Base-by-base conservation (phyloP, 306 rosid species). In the Vigna radiata region DNA sequence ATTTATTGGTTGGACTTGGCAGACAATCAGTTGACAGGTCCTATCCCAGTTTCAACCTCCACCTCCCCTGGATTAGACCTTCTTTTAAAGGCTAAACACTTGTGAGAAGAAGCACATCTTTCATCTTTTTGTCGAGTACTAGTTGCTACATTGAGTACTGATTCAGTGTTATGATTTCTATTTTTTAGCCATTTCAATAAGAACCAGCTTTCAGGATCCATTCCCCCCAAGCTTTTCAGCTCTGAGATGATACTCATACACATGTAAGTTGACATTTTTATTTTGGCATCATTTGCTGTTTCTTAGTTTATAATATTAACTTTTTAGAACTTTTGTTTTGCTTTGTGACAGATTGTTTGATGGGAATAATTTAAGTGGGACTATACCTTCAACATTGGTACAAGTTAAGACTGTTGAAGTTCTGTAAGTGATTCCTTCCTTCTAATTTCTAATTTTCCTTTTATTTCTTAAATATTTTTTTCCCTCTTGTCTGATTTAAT, bases 141-240 rank as follows among this genome's bases (percentile, higher is more conserved):
- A 36, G 39, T 67, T 49, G 46, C 29, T 44, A 5, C 68, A 72
- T 13, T 36, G 70, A 77, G 76, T 66, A 12, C 18, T 8, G 44
- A 33, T 47, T 21, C 52, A 63, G 2, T 79, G 31, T 61, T 79
- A 55, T 74, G 15, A 39, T 68, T 68, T 56, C 60, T 69, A 49
- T 83, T 62, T 69, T 86, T 87, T 92, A 95, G 99, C 87, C 99
- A 95, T 89, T 92, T 95, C 86, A 95, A 89, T 80, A 91, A 95
- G 88, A 95, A 95, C 87, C 83, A 87, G 85, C 89, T 95, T 71
- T 90, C 96, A 64, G 97, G 98, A 71, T 2, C 82, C 82, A 92
- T 95, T 77, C 88, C 98, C 23, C 48, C 87, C 6, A 31, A 78
- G 75, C 89, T 95, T 73, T 95, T 95, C 83, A 86, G 87, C 84